Base-by-base conservation (phyloP, 805 yeast species). In the Yamadazyma sp. region DNA sequence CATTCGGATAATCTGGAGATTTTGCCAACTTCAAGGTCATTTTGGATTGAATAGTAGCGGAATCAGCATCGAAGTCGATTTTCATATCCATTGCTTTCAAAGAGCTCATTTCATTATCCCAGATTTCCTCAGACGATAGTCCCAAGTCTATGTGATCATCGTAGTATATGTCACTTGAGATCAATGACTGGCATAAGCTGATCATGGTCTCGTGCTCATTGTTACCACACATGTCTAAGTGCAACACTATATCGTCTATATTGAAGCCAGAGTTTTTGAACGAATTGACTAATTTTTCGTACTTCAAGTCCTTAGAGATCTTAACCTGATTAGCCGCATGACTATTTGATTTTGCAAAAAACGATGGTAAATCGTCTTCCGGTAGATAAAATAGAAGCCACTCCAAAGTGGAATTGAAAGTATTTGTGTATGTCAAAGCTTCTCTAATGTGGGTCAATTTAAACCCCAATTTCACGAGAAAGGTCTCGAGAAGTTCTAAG, bases 311-410 rank as follows among this genome's bases (percentile, higher is more conserved):
- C 8, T 70, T 71, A 3, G 82, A 63, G n/a, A 76, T 63, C 43
- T 75, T 84, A 28, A 84, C 66, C 37, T 74, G 70, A 16, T 80
- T 73, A 32, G 73, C 75, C 0, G 82, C 67, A 48, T 81, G 88
- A 30, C 71, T 71, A 15, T 72, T 70, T 27, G 76, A 62, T 43
- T 80, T 78, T 12, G 73, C 70, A 50, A 84, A 84, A 32, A 70
- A 64, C 0, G 62, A 48, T 0, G 99, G 99, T 21, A 91, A 64
- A 52, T 91, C 99, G 54, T 90, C 98, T 46, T 93, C 97, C 0
- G 98, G 98, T 3, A 91, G 77, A 52, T 91, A 93, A 47, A 90
- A 81, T 8, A 91, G 61, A 13, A 91, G 71, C 91, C 93, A 84
- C 44, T 82, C 86, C 28, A 84, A 58, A 0, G 82, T 71, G 16